A percentile compares a stretch with the other conserved stretches of the same genome.
These are phyloP conservation scores for Alternaria hordeiaustralica DNA, from an alignment of 2,329 filamentous ascomycete genomes.

Conservation along the genomic window DNA sequence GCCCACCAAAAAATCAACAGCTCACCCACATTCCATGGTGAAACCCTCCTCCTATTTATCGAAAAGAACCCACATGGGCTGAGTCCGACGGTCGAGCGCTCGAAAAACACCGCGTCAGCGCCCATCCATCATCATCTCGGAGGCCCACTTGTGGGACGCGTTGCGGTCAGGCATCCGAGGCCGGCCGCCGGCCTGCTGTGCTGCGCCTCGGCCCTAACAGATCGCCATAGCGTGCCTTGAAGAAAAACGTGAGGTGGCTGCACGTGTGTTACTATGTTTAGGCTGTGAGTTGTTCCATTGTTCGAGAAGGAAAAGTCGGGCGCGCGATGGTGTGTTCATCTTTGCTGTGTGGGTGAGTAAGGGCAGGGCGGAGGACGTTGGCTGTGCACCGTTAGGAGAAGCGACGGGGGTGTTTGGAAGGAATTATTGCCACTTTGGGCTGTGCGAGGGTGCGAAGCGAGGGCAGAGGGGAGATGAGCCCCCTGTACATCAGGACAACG, in stretches of 20 bases:
- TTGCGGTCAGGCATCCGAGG: constrained; percentile 1
- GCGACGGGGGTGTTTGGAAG: background rate
- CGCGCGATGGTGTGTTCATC: background rate
- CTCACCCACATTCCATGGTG: background rate
- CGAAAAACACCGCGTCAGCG: constrained; percentile 1
- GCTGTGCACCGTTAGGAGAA: background rate
- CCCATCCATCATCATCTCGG: background rate
- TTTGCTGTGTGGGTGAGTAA: constrained; percentile 1
- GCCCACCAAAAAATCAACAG: background rate
- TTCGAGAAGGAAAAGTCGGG: background rate
- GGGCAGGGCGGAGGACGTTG: background rate
- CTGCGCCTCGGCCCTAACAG: constrained; percentile 1
- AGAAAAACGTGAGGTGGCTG: background rate
- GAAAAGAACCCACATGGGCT: background rate
- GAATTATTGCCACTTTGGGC: constrained; percentile 10
- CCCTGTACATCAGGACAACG: background rate
- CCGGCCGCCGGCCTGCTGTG: background rate
- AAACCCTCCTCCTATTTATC: constrained; percentile 1
- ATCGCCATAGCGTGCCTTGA: background rate
- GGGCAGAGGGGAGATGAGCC: constrained; percentile 1
- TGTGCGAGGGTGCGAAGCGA: constrained; percentile 3
- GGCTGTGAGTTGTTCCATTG: background rate
- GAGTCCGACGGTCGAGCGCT: background rate
- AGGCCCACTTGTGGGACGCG: constrained; percentile 1
- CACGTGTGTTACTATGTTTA: constrained; percentile 5